Evolutionary conservation across 306 rosid genomes (phyloP).

Genomic region (Medicago lupulina): DNA sequence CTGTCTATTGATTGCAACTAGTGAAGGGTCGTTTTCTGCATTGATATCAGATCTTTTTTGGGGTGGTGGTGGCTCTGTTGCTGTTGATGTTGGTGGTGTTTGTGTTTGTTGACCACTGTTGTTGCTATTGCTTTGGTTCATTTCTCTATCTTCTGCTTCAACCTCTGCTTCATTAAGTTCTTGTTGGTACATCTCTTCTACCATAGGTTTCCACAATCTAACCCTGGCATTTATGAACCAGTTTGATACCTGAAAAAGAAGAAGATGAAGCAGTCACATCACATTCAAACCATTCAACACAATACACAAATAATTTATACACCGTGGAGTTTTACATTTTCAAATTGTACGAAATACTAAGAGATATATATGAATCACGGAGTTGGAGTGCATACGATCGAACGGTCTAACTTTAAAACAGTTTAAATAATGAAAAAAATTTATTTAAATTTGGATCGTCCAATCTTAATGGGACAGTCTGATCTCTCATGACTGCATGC

Average conservation of each 20-base stretch:
- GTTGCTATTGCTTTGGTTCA: conserved; percentile 47
- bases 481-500: no score
- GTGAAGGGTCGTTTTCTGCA: conserved; percentile 82
- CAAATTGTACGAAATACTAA: background rate
- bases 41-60: conserved; percentile 66
- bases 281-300: background rate
- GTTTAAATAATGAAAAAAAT: no score
- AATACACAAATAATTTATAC: background rate
- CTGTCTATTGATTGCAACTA: conserved; percentile 57
- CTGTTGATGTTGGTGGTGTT: conserved; percentile 59
- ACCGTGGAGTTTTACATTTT: background rate
- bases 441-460: no score
- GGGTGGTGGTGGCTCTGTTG: conserved; percentile 45
- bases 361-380: no score
- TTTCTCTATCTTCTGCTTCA: conserved; percentile 43
- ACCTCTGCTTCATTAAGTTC: conserved; percentile 70
- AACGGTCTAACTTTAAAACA: no score
- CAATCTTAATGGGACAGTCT: no score
- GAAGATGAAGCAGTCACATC: background rate
- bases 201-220: conserved; percentile 99
- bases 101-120: conserved; percentile 59
- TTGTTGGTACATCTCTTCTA: conserved; percentile 98
- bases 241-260: conserved; percentile 77
- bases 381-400: no score
- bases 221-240: conserved; percentile 99